Conservation (phyloP, 805 yeast species). For the Lipomyces spencermartinsiae region DNA sequence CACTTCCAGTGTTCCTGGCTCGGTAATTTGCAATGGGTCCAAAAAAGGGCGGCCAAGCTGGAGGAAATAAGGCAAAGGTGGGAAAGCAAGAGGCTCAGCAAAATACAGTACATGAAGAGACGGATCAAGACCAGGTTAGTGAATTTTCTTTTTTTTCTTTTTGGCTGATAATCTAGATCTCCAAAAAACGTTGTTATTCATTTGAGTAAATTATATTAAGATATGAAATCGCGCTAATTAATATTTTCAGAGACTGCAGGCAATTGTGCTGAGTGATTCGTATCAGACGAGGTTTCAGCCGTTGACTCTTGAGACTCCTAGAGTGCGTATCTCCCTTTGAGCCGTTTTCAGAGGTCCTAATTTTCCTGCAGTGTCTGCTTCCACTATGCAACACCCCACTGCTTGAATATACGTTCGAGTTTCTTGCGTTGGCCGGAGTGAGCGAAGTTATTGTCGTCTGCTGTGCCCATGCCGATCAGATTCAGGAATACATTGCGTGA, state of each 20-base stretch:
- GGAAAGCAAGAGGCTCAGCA: conserved; percentile 10
- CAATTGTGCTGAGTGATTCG: conserved; percentile 92
- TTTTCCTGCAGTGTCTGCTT: conserved; percentile 61
- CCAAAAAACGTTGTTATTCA: background rate
- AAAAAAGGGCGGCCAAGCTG: conserved; percentile 22
- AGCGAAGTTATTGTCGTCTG: conserved; percentile 90
- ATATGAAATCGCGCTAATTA: background rate
- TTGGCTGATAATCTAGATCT: background rate
- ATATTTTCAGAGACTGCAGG: conserved; percentile 71
- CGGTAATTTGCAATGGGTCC: conserved; percentile 22
- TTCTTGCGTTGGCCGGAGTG: conserved; percentile 87
- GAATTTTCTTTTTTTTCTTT: background rate
- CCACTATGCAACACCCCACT: conserved; percentile 94
- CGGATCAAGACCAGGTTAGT: conserved; percentile 24
- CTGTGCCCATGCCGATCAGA: conserved; percentile 87
- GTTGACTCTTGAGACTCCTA: conserved; percentile 78
- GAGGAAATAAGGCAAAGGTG: conserved; percentile 18
- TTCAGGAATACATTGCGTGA: conserved; percentile 75
- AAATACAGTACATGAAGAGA: conserved; percentile 19
- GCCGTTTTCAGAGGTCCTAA: background rate
- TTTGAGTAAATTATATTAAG: background rate
- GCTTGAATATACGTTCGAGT: conserved; percentile 92
- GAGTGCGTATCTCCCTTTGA: conserved; percentile 48
- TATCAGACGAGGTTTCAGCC: conserved; percentile 94
- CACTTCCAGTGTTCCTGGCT: background rate